Base-by-base conservation (phyloP, 441 rosid genomes). In the Lepidium campestre region DNA sequence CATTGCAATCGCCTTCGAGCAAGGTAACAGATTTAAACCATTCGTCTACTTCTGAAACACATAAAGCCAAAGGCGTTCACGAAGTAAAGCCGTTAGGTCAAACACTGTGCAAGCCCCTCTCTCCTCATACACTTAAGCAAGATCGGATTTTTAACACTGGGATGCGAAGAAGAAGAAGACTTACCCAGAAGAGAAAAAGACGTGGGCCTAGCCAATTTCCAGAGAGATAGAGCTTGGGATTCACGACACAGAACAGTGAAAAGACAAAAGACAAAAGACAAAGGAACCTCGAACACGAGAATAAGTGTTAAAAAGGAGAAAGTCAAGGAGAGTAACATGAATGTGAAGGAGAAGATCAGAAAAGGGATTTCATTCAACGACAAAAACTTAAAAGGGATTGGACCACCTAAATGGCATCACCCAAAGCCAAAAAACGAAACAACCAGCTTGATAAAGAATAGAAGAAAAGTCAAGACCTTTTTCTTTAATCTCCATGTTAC, bases 201-300 rank as follows among this genome's bases (percentile, higher is more conserved):
- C 29, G 57, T 42, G 77, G 68, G 68, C 35, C 29, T 36, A 36
- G 52, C 39, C 44, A 57, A 40, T 35, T 73, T 9, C 8, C 8
- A 15, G 46, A 73, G 37, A 19, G 53, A 53, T 20, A 23, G 67
- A 58, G 74, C 67, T 68, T 68, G 69, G 49, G 74, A 74, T 68
- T 74, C 74, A 74, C 74, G 78, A 74, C 49, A 68, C 20, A 73
- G 41, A 74, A 63, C 61, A 74, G 74, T 74, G 74, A 48, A 74
- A 74, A 44, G 70, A 59, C 64, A 60, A 73, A 74, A 44, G 70
- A 59, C 64, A 60, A 73, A 67, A 60, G 58, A 56, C 57, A 63
- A 67, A 63, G 58, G 54, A 52, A 37, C 40, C 39, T 45, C 32
- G 64, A 46, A 67, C 68, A 59, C 68, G 68, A 68, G 70, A 62